Conservation (phyloP, 495 filamentous ascomycete genomes). For the Penicillium flavigenum region DNA sequence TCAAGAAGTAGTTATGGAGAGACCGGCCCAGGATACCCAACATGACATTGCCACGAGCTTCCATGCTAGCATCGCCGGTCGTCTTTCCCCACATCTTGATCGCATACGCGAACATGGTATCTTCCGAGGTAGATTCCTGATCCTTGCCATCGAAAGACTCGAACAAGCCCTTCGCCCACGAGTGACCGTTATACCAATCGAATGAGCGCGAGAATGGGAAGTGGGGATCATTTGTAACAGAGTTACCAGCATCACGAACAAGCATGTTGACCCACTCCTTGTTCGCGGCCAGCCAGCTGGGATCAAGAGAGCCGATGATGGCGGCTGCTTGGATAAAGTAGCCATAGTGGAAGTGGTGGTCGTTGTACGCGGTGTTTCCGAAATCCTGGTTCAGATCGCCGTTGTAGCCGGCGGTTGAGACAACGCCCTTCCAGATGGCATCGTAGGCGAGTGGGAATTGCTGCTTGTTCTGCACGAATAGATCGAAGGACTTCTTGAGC, state of each 20-base stretch:
- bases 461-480: constrained; percentile 75
- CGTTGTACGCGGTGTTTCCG: constrained; percentile 86
- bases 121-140: constrained; percentile 88
- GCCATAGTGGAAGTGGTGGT: constrained; percentile 91
- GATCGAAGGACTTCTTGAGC: constrained; percentile 73
- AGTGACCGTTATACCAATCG: constrained; percentile 95
- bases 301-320: constrained; percentile 78
- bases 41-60: constrained; percentile 83
- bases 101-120: constrained; percentile 83
- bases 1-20: constrained; percentile 78
- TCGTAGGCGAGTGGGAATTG: constrained; percentile 79
- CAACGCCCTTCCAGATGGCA: constrained; percentile 78
- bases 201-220: constrained; percentile 88
- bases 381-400: constrained; percentile 74
- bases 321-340: constrained; percentile 92
- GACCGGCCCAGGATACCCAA: constrained; percentile 69
- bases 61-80: constrained; percentile 73
- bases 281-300: constrained; percentile 69
- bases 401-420: constrained; percentile 76
- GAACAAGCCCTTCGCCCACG: constrained; percentile 94
- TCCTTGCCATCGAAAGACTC: constrained; percentile 90
- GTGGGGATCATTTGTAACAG: constrained; percentile 63
- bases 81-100: constrained; percentile 92
- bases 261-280: constrained; percentile 78
- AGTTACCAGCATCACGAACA: constrained; percentile 76